Evolutionary conservation across 2,329 filamentous ascomycete genomes (phyloP), one percentile per base, ranked within the genome.

Genomic region (Paracoccidioides brasiliensis): DNA sequence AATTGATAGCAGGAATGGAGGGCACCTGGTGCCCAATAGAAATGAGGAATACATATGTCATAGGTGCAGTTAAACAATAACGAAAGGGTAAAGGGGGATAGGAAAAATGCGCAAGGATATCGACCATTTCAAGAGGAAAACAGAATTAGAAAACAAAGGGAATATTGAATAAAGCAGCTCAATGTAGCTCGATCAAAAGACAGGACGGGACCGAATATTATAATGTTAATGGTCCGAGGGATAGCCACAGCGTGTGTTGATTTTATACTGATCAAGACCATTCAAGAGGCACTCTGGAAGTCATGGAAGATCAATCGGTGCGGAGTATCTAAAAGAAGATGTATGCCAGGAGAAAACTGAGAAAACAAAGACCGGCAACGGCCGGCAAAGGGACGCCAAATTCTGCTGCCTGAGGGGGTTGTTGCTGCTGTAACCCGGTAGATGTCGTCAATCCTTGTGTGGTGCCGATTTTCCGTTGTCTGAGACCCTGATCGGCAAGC

Each of bases 291-390:
- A 54, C 57, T 57, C 45, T 58, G 62, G 59, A 7, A 37, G 22
- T 7, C 22, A 35, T n/a, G 41, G 12, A 33, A 37, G 52, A 10
- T 38, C 2, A 22, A 9, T 37, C 35, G 32, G 8, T 33, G 44
- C 6, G n/a, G 41, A 28, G 4, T 14, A 22, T 41, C 78, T 83
- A 98, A 73, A 98, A 98, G 77, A 98, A 90, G 72, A 97, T 82
- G 74, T 96, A 98, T 55, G 90, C 93, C 64, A 97, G 80, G 67
- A 98, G 73, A 76, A 98, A 98, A 76, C 88, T 90, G 60, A 95
- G 65, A 64, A 98, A 76, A 69, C 90, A 96, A 45, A 98, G 76
- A 28, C 82, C 76, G 28, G 93, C 91, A 46, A 88, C 88, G 59
- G 91, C 81, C 70, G 91, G 85, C 52, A 98, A 82, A 0, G 93